phyloP scores from a whole-genome alignment of 495 filamentous ascomycete genomes.

The Rhizodiscina lignyota region DNA sequence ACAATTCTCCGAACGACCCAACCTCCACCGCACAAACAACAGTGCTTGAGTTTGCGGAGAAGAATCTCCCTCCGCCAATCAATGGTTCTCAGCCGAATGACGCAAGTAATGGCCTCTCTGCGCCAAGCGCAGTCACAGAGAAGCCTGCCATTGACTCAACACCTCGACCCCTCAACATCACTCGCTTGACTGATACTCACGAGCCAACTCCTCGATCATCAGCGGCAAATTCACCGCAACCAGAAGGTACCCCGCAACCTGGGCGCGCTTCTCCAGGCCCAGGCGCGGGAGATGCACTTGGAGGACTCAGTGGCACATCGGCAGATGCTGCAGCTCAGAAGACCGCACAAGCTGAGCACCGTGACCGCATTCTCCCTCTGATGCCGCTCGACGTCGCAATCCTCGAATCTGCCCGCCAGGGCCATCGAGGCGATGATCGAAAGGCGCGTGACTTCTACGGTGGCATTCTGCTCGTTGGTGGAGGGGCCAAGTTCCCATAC shows the following conservation, averaged over 20 bases:
- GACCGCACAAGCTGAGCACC: conserved; percentile 37
- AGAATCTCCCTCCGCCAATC: conserved; percentile 34
- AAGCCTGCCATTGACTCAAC: conserved; percentile 22
- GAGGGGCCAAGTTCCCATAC: conserved; percentile 62
- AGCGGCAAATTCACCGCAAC: conserved; percentile 68
- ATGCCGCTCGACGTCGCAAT: conserved; percentile 81
- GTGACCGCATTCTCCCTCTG: conserved; percentile 66
- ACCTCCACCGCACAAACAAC: conserved; percentile 68
- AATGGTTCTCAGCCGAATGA: conserved; percentile 29
- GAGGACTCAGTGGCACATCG: conserved; percentile 21
- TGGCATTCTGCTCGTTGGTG: conserved; percentile 90
- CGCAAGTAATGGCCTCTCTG: too few species aligned
- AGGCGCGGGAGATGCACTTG: conserved; percentile 22
- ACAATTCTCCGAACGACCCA: conserved; percentile 79
- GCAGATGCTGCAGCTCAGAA: conserved; percentile 16
- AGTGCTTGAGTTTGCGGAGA: conserved; percentile 26
- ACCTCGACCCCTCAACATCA: conserved; percentile 27
- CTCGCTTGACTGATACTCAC: conserved; percentile 34
- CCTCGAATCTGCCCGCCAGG: conserved; percentile 71
- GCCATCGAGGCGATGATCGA: conserved; percentile 74
- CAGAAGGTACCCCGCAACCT: conserved; percentile 37
- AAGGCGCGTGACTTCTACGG: conserved; percentile 83
- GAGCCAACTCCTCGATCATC: conserved; percentile 69
- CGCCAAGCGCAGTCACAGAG: conserved; percentile 32
- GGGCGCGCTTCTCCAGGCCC: conserved; percentile 42